Evolutionary conservation across 305 asterid species (phyloP).

Genomic region (Lippia alba): DNA sequence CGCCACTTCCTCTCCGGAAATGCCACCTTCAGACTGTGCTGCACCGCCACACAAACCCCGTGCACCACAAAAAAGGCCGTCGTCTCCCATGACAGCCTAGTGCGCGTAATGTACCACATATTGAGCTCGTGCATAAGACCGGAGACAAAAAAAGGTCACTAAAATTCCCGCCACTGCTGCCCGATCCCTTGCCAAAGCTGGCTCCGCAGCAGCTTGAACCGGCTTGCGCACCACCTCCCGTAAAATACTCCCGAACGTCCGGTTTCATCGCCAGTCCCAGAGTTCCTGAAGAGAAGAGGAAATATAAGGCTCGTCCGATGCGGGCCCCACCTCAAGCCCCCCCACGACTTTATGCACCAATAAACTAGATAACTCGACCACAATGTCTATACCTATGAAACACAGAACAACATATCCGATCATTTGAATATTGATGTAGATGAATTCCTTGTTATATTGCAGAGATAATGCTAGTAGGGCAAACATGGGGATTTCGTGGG

Average conservation of each 20-base stretch:
- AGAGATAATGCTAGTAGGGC: too few relatives aligned
- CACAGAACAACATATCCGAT: too few relatives aligned
- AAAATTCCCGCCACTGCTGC: conserved; percentile 43
- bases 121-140: conserved; percentile 73
- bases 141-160: conserved; percentile 55
- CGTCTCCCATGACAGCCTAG: conserved; percentile 48
- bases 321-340: conserved; percentile 50
- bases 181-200: conserved; percentile 31
- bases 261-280: conserved; percentile 66
- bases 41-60: conserved; percentile 44
- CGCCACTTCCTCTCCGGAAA: conserved; percentile 18
- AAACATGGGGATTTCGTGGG: too few relatives aligned
- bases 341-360: too few relatives aligned
- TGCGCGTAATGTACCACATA: conserved; percentile 48
- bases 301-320: conserved; percentile 50
- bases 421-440: too few relatives aligned
- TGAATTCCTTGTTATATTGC: too few relatives aligned
- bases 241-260: conserved; percentile 48
- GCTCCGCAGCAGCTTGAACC: not conserved
- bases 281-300: conserved; percentile 64
- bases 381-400: too few relatives aligned
- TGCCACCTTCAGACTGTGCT: conserved; percentile 35
- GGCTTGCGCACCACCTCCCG: conserved; percentile 48
- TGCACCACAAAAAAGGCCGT: conserved; percentile 52
- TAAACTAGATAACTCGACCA: too few relatives aligned